Base-by-base conservation (phyloP, 176 grass and related monocot genomes). In the Pontederia crassipes region DNA sequence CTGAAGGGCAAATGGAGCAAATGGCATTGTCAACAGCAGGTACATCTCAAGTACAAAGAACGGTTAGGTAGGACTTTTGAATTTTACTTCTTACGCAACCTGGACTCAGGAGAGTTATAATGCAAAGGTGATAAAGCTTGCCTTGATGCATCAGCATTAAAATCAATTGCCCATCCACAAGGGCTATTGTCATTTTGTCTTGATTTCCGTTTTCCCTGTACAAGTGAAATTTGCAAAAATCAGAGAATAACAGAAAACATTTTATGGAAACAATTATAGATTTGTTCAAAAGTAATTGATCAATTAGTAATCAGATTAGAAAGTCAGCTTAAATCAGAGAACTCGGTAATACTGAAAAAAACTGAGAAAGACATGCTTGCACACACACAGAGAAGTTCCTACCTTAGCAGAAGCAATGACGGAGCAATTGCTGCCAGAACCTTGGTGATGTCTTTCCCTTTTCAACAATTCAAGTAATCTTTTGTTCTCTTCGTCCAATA, bases 181-280 rank as follows among this genome's bases (percentile, higher is more conserved):
- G 68, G 52, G 10, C 75, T 65, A 28, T 77, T 75, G 18, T 85
- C 87, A 77, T 77, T 80, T 40, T 79, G 47, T 35, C 79, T 88
- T 1, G 79, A 85, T 74, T 91, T 97, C 17, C 84, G 86, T 59
- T 97, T 97, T 47, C 85, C 77, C 87, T 97, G 54, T 45, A 52
- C 62, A 61, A 17, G 46, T 6, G 8, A 20, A 46, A 14, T 69
- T 66, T 69, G 68, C 4, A 32, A 8, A 48, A 28, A 12, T 57
- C 20, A 11, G 63, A n/a, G 9, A 24, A 6, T 17, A 72, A 57
- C 16, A 53, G 15, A 61, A n/a, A 9, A 68, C 62, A 35, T 24
- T 65, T 20, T 29, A 12, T 5, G 48, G 17, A 17, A 35, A 27
- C 24, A 28, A 8, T 14, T 29, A 12, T 2, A 26, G 28, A 56